A percentile compares a stretch with the other conserved stretches of the same genome.
phyloP scores from a whole-genome alignment of 176 grass and related monocot genomes.

The Phoenix dactylifera region DNA sequence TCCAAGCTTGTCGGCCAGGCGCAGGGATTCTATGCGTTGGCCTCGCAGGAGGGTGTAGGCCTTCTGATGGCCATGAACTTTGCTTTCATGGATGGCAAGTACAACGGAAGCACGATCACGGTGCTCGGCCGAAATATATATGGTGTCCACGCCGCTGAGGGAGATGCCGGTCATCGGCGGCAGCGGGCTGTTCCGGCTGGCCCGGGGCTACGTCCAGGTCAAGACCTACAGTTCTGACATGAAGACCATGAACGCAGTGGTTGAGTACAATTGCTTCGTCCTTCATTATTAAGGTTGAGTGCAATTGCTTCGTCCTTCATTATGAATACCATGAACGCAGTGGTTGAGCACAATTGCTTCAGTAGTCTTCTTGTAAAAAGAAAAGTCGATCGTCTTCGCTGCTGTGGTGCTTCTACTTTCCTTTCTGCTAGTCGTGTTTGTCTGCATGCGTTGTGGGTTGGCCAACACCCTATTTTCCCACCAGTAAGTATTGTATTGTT shows the following conservation, averaged over 20 bases:
- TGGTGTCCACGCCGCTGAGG: constrained; percentile 18
- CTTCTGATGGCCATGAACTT: constrained; percentile 36
- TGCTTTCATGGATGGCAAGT: constrained; percentile 25
- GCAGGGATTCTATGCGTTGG: constrained; percentile 39
- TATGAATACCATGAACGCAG: constrained; percentile 2
- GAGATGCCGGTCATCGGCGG: constrained; percentile 49
- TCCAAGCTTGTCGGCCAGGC: constrained; percentile 32
- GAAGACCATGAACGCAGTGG: constrained; percentile 18
- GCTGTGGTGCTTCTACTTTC: too few species aligned
- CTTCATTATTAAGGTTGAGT: constrained; percentile 16
- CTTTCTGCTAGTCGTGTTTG: too few species aligned
- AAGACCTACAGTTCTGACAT: constrained; percentile 21
- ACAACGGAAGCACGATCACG: constrained; percentile 44
- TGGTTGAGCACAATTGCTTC: constrained; percentile 33
- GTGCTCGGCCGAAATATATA: constrained; percentile 39
- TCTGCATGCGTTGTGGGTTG: too few species aligned
- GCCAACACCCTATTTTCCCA: too few species aligned
- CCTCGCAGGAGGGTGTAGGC: constrained; percentile 17
- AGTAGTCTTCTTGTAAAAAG: too few species aligned
- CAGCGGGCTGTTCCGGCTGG: too few species aligned
- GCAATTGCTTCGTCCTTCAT: too few species aligned
- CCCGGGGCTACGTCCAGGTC: constrained; percentile 39
- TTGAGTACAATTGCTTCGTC: constrained; percentile 44
- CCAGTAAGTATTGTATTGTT: too few species aligned
- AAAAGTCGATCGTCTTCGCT: too few species aligned